These are phyloP conservation scores for Colletotrichum sublineola DNA, from an alignment of 2,329 filamentous ascomycete species.

Conservation along the genomic window DNA sequence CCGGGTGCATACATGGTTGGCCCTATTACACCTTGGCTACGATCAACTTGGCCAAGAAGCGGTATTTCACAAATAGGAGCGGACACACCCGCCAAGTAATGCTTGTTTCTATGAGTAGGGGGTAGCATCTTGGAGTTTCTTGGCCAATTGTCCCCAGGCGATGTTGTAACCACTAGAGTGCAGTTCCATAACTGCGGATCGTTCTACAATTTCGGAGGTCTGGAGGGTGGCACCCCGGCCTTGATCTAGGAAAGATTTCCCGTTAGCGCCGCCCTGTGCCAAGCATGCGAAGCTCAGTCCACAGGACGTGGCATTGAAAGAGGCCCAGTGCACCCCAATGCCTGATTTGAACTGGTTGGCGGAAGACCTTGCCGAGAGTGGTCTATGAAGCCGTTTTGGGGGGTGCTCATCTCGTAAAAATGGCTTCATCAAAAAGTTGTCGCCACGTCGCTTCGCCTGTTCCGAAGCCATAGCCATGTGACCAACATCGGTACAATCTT, in stretches of 20 bases:
- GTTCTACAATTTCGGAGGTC: slow-evolving; percentile 14
- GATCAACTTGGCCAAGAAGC: not conserved
- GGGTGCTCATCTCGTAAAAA: not conserved
- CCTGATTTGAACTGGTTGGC: slow-evolving; percentile 3
- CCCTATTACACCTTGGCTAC: no score
- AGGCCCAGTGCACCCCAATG: not conserved
- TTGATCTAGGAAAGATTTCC: slow-evolving; percentile 30
- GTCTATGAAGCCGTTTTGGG: not conserved
- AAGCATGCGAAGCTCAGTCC: not conserved
- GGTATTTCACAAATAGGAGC: not conserved
- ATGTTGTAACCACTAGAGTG: not conserved
- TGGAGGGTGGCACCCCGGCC: slow-evolving; percentile 32
- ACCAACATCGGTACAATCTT: not conserved
- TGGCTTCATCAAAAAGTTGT: no score
- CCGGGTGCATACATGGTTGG: not conserved
- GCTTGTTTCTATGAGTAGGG: not conserved
- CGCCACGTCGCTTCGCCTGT: not conserved
- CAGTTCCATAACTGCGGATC: slow-evolving; percentile 32
- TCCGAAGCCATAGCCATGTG: not conserved
- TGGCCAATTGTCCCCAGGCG: not conserved
- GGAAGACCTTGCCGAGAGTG: slow-evolving; percentile 23
- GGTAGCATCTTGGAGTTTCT: not conserved
- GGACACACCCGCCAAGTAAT: not conserved
- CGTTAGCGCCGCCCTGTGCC: slow-evolving; percentile 22
- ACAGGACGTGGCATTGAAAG: not conserved